Base-by-base conservation (phyloP, 2,329 filamentous ascomycete genomes). In the Cadophora malorum region DNA sequence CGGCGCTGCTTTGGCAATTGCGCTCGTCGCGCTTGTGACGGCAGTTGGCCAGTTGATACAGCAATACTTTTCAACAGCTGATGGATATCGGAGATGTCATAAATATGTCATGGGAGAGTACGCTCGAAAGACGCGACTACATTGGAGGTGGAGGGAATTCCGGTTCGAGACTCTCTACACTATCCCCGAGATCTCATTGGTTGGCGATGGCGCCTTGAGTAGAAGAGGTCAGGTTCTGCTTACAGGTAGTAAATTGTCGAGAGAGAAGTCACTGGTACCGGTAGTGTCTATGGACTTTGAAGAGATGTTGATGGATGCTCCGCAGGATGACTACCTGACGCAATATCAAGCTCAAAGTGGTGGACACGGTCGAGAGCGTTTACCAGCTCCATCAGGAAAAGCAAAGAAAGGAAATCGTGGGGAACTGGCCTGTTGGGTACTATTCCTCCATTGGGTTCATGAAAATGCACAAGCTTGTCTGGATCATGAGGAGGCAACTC, bases 51-150 rank as follows among this genome's bases (percentile, higher is more conserved):
- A 78, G 68, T 55, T 77, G 10, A 68, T 77, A 1, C 71, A 74
- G 28, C 76, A 78, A 61, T 76, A 77, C 35, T 73, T 78, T 38
- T 76, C 74, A 12, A 78, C 76, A 3, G 77, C 76, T 10, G 77
- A 78, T 70, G 77, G 77, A 19, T 78, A 75, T 55, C 71, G 76
- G 58, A 68, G 74, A 68, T 78, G 77, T 55, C 74, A 76, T 31
- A 65, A 67, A 41, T 77, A 75, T 3, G 75, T 78, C 0, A 77
- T 78, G 69, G 76, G 76, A 8, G 60, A 70, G 1, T 78, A 74
- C 72, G 71, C 71, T 4, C 62, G 52, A 16, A 69, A 68, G 35
- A 77, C 75, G 3, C 69, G 70, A 9, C 47, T 68, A 31, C 53
- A 66, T 10, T 78, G 72, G 72, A 70, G 73, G 19, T 76, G 75